Evolutionary conservation across 2,329 filamentous ascomycete species (phyloP).

Genomic region (Rhynchosporium agropyri): DNA sequence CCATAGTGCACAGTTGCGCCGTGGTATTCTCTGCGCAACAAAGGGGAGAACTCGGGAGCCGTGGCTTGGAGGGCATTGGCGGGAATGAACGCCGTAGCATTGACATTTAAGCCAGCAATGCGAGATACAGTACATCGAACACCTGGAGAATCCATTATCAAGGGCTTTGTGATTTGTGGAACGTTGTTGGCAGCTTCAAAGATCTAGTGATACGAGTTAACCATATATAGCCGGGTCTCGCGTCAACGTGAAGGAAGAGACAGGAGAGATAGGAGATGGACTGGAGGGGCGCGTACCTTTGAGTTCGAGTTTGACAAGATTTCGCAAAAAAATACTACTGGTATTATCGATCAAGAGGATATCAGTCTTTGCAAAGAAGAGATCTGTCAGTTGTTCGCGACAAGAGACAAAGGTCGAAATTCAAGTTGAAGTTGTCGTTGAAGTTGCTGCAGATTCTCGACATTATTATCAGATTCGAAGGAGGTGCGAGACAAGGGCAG

Average conservation of each 20-base stretch:
- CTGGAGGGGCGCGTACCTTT: background rate
- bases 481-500: too few relatives aligned
- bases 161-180: background rate
- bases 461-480: too few relatives aligned
- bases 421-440: too few relatives aligned
- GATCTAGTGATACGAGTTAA: background rate
- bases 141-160: background rate
- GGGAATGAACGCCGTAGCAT: background rate
- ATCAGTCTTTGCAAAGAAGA: background rate
- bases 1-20: conserved; percentile 10
- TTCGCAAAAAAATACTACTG: background rate
- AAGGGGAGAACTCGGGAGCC: background rate
- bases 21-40: background rate
- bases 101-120: background rate
- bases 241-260: background rate
- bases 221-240: too few relatives aligned
- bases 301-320: background rate
- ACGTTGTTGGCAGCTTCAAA: background rate
- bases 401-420: too few relatives aligned
- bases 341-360: background rate
- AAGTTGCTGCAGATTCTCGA: too few relatives aligned
- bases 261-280: background rate
- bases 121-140: background rate
- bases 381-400: background rate
- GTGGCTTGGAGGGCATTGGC: background rate